Evolutionary conservation across 352 stramenopile species (phyloP).

Genomic region (Phytophthora rubi): DNA sequence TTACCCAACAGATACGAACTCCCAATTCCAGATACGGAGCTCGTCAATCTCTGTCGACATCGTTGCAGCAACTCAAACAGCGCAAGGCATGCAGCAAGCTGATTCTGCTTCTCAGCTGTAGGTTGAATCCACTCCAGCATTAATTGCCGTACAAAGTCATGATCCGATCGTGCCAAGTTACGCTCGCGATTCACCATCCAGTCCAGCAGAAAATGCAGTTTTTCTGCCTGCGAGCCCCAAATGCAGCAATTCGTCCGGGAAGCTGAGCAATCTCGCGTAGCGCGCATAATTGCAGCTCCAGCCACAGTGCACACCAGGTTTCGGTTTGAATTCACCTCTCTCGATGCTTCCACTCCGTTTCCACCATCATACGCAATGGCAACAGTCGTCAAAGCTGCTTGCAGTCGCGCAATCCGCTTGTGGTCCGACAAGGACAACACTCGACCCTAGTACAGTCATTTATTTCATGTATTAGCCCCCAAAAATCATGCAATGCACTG

Average conservation of each 20-base stretch:
- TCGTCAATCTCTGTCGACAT: conserved; percentile 26
- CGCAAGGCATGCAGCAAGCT: conserved; percentile 61
- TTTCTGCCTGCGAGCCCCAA: conserved; percentile 55
- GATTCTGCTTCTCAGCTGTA: conserved; percentile 46
- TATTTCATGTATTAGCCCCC: conserved; percentile 7
- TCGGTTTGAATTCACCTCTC: conserved; percentile 15
- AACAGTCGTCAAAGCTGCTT: conserved; percentile 42
- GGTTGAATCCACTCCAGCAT: conserved; percentile 44
- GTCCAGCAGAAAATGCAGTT: conserved; percentile 55
- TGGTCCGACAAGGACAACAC: conserved; percentile 60
- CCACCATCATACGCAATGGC: conserved; percentile 23
- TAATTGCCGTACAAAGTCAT: conserved; percentile 40
- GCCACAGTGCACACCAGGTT: conserved; percentile 60
- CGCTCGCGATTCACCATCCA: conserved; percentile 50
- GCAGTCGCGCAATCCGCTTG: conserved; percentile 63
- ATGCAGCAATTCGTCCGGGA: conserved; percentile 66
- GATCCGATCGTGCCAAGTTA: neutral
- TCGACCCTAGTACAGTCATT: conserved; percentile 23
- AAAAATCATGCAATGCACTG: neutral
- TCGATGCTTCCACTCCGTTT: neutral
- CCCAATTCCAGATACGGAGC: neutral
- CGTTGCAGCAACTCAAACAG: conserved; percentile 68
- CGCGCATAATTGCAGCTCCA: conserved; percentile 47
- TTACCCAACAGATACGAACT: conserved; percentile 13
- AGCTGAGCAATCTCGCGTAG: conserved; percentile 44